phyloP scores from a whole-genome alignment of 352 stramenopile genomes.

The Phytopythium litorale region DNA sequence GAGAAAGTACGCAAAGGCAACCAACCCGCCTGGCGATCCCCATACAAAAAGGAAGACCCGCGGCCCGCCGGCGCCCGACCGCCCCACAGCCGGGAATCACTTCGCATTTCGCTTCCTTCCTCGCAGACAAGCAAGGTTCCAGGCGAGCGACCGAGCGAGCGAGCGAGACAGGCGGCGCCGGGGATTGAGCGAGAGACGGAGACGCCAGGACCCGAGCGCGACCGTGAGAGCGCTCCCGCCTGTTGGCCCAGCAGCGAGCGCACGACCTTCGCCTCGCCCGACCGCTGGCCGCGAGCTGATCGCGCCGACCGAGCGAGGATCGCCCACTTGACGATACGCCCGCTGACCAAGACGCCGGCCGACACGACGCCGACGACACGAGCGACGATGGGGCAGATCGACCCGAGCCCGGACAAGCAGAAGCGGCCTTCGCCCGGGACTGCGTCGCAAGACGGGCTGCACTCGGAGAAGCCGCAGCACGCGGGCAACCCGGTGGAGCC shows the following conservation, averaged over 20 bases:
- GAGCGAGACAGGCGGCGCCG: background rate
- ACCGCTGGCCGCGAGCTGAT: background rate
- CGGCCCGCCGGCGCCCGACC: background rate
- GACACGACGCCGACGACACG: background rate
- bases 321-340: background rate
- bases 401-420: conserved; percentile 41
- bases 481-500: conserved; percentile 43
- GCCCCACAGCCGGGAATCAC: background rate
- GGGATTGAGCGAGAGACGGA: conserved; percentile 6
- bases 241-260: conserved; percentile 3
- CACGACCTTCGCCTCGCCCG: background rate
- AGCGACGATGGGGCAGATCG: conserved; percentile 28
- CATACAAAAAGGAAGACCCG: background rate
- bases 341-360: background rate
- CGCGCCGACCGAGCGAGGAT: background rate
- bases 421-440: conserved; percentile 7
- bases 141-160: background rate
- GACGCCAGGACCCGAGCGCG: background rate
- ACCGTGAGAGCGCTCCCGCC: background rate
- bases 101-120: conserved; percentile 5
- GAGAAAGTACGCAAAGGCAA: conserved; percentile 2
- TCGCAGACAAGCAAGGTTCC: conserved; percentile 3
- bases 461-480: conserved; percentile 33
- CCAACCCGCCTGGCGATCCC: background rate
- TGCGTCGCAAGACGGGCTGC: conserved; percentile 8